Conservation (phyloP, 2,329 filamentous ascomycete species). For the Penicillium sp. region DNA sequence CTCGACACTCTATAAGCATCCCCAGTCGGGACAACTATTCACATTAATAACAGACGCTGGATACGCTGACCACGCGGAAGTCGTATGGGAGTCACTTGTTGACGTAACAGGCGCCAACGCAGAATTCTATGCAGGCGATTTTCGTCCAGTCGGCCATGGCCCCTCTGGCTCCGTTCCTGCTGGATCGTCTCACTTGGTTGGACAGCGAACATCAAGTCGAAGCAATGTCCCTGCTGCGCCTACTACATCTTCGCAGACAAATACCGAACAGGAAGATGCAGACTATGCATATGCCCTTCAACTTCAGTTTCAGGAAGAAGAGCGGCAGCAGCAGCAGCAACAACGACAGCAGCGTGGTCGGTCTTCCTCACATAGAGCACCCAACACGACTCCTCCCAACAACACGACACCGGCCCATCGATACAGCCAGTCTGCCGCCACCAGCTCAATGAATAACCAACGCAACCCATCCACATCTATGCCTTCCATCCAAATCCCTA, state of each 20-base stretch:
- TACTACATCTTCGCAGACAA: constrained; percentile 14
- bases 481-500: neutral
- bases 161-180: constrained; percentile 3
- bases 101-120: constrained; percentile 81
- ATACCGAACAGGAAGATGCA: constrained; percentile 60
- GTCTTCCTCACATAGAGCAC: constrained; percentile 6
- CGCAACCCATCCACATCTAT: neutral
- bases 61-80: constrained; percentile 79
- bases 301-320: constrained; percentile 90
- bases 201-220: constrained; percentile 25
- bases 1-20: constrained; percentile 86
- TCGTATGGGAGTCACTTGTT: constrained; percentile 92
- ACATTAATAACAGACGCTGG: constrained; percentile 90
- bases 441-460: neutral
- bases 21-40: constrained; percentile 68
- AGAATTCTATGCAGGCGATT: constrained; percentile 87
- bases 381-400: neutral
- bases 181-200: constrained; percentile 19
- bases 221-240: neutral
- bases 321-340: constrained; percentile 58
- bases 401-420: neutral
- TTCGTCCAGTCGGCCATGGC: constrained; percentile 69
- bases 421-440: constrained; percentile 9
- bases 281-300: constrained; percentile 86
- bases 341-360: constrained; percentile 31